Percentiles rank a stretch among this genome's conserved stretches.
phyloP scores from a whole-genome alignment of 352 stramenopile species.

The Thalassiosira hispida region DNA sequence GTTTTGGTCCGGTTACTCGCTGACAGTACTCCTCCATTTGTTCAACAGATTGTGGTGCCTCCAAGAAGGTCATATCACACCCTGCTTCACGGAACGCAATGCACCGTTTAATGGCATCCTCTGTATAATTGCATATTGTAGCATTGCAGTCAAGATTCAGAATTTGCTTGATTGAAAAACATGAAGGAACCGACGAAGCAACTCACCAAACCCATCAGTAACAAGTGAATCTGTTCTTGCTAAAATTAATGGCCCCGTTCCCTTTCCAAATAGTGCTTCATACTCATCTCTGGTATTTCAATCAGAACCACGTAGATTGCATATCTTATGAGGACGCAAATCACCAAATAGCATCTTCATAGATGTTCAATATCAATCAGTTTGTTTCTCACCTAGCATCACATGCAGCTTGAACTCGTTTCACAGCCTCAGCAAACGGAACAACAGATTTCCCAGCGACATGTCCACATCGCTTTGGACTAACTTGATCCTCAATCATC shows the following conservation, averaged over 20 bases:
- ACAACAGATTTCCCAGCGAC: slow-evolving; percentile 91
- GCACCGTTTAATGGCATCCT: slow-evolving; percentile 92
- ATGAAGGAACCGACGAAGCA: background rate
- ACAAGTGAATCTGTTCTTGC: slow-evolving; percentile 92
- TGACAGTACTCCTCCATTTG: slow-evolving; percentile 92
- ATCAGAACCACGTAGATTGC: background rate
- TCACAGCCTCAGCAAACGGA: slow-evolving; percentile 87
- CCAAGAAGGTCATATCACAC: slow-evolving; percentile 95
- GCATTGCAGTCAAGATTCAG: background rate
- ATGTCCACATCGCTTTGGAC: slow-evolving; percentile 92
- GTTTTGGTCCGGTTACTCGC: slow-evolving; percentile 90
- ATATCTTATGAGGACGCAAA: too few species aligned
- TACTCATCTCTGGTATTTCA: slow-evolving; percentile 74
- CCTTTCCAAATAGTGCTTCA: slow-evolving; percentile 81
- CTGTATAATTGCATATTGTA: slow-evolving; percentile 9
- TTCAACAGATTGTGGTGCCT: slow-evolving; percentile 89
- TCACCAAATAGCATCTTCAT: too few species aligned
- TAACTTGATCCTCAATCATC: slow-evolving; percentile 94
- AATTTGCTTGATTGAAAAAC: background rate
- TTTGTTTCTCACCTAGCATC: slow-evolving; percentile 83
- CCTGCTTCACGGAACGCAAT: slow-evolving; percentile 90
- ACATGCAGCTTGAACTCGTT: slow-evolving; percentile 88
- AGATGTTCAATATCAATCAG: background rate
- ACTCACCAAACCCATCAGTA: slow-evolving; percentile 83
- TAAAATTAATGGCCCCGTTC: slow-evolving; percentile 92